Evolutionary conservation across 129 eudicot genomes (phyloP).

Genomic region (Flaveria sonorensis): DNA sequence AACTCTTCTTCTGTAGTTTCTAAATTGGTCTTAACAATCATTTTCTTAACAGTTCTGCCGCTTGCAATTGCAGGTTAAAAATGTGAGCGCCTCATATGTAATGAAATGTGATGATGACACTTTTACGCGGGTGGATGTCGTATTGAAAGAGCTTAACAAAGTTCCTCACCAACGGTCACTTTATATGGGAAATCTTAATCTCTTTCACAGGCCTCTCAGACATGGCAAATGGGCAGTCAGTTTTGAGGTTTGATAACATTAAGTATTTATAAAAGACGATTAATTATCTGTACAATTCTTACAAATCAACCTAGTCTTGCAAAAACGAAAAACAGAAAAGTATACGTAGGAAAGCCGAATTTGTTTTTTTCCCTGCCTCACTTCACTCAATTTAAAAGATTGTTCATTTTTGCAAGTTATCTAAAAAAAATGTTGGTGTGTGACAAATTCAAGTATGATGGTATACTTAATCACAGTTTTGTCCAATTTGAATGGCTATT

Average conservation of each 20-base stretch:
- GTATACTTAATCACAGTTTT: neutral
- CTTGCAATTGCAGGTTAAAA: conserved; percentile 60
- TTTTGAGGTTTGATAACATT: conserved; percentile 59
- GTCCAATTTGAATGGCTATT: conserved; percentile 1
- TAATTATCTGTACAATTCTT: conserved; percentile 12
- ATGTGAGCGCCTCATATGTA: conserved; percentile 68
- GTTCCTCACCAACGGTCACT: conserved; percentile 52
- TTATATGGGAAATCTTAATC: conserved; percentile 92
- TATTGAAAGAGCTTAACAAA: conserved; percentile 61
- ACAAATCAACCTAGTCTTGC: conserved; percentile 5
- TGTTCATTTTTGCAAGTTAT: neutral
- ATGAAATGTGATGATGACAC: conserved; percentile 98
- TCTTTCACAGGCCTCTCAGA: conserved; percentile 84
- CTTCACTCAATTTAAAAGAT: neutral
- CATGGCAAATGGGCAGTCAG: conserved; percentile 95
- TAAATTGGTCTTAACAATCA: neutral
- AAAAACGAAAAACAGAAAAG: neutral
- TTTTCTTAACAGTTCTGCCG: conserved; percentile 11
- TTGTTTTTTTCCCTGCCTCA: neutral
- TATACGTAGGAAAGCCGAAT: neutral
- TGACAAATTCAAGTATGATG: neutral
- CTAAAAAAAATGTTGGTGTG: conserved; percentile 6
- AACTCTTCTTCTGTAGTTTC: conserved; percentile 15
- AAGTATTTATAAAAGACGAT: neutral
- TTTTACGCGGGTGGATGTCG: conserved; percentile 67